Evolutionary conservation across 148 eudicot genomes (phyloP).

Genomic region (Camellia lanceoleosa): DNA sequence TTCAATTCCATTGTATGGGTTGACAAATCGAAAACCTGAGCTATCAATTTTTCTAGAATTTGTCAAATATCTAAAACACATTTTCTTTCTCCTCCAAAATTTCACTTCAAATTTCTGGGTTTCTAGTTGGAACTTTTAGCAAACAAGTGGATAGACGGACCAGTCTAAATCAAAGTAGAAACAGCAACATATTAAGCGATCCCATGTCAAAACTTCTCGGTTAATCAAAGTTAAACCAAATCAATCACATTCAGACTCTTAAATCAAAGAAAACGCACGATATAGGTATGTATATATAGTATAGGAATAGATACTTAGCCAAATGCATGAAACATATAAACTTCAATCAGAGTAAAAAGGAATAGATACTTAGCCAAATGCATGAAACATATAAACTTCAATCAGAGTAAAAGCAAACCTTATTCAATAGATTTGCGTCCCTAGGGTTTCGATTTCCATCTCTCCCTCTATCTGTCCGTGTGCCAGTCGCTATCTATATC

Average conservation of each 20-base stretch:
- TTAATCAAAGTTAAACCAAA: background rate
- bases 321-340: background rate
- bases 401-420: conserved; percentile 4
- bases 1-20: background rate
- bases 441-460: background rate
- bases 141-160: too few relatives aligned
- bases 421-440: background rate
- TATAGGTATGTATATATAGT: background rate
- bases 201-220: background rate
- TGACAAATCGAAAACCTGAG: background rate
- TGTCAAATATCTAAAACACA: too few relatives aligned
- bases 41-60: too few relatives aligned
- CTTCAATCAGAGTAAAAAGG: background rate
- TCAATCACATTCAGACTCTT: background rate
- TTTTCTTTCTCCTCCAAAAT: too few relatives aligned
- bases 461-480: background rate
- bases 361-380: background rate
- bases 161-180: too few relatives aligned
- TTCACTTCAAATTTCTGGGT: too few relatives aligned
- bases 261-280: background rate
- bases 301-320: background rate
- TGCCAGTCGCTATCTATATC: too few relatives aligned
- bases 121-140: too few relatives aligned
- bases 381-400: background rate
- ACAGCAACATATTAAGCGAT: too few relatives aligned